These are phyloP conservation scores for Euphorbia celastroides DNA, from an alignment of 441 rosid species.

Conservation along the genomic window DNA sequence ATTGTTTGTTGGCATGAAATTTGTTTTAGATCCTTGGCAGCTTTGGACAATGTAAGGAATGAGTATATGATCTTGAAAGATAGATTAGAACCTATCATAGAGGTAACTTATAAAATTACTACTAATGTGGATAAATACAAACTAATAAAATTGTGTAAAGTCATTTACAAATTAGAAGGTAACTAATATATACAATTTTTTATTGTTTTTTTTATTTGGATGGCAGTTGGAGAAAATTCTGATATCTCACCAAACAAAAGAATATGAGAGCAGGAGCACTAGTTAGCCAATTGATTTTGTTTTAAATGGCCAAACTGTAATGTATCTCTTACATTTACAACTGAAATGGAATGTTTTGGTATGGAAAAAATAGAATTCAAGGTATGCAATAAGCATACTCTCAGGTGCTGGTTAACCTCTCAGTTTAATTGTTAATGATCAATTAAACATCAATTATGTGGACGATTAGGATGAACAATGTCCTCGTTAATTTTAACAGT, in stretches of 20 bases:
- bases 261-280: not conserved
- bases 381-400: too few species aligned
- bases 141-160: not conserved
- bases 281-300: too few species aligned
- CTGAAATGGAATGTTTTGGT: too few species aligned
- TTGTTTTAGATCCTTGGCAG: slow-evolving; percentile 23
- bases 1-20: not conserved
- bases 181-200: not conserved
- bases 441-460: too few species aligned
- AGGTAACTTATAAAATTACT: slow-evolving; percentile 7
- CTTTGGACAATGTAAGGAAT: slow-evolving; percentile 10
- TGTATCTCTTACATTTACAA: too few species aligned
- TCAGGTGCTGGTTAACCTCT: too few species aligned
- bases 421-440: too few species aligned
- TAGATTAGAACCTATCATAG: slow-evolving; percentile 4
- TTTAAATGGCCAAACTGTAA: too few species aligned
- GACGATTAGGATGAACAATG: too few species aligned
- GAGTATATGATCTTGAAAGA: slow-evolving; percentile 16
- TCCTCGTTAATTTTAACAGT: too few species aligned
- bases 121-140: not conserved
- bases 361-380: too few species aligned
- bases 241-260: not conserved
- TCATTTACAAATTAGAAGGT: not conserved
- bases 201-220: not conserved
- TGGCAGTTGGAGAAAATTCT: not conserved